Evolutionary conservation across 371 early-diverging fungal species (phyloP).

Genomic region (Lichtheimia hyalospora): DNA sequence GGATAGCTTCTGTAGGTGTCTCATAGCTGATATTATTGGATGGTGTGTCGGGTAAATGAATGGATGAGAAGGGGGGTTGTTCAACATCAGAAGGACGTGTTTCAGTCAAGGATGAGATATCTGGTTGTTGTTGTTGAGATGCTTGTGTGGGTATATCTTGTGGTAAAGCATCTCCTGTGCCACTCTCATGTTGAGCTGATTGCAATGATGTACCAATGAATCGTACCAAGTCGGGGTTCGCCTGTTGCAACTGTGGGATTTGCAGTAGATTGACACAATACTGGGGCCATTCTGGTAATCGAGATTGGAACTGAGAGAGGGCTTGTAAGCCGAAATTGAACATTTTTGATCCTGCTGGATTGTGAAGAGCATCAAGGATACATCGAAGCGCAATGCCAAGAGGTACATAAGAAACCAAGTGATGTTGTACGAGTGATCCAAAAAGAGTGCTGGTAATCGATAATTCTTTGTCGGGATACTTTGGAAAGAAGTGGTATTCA

Average conservation of each 20-base stretch:
- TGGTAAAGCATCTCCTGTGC: not conserved
- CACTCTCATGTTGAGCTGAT: slow-evolving; percentile 4
- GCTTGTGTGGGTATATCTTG: slow-evolving; percentile 7
- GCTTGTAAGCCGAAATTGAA: slow-evolving; percentile 91
- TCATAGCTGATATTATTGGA: slow-evolving; percentile 43
- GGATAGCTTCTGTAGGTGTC: slow-evolving; percentile 70
- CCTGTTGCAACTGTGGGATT: slow-evolving; percentile 75
- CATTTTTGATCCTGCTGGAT: slow-evolving; percentile 74
- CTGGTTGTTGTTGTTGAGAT: slow-evolving; percentile 5
- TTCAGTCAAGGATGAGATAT: not conserved
- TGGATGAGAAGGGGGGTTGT: slow-evolving; percentile 55
- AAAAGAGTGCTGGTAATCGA: slow-evolving; percentile 85
- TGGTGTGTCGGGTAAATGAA: slow-evolving; percentile 40
- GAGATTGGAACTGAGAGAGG: slow-evolving; percentile 76
- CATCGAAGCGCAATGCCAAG: slow-evolving; percentile 82
- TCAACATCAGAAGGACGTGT: not conserved
- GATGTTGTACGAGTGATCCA: slow-evolving; percentile 85
- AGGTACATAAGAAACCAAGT: slow-evolving; percentile 71
- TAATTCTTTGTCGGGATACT: slow-evolving; percentile 94
- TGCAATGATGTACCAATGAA: slow-evolving; percentile 49
- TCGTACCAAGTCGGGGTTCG: slow-evolving; percentile 73
- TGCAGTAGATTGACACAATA: slow-evolving; percentile 82
- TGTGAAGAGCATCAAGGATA: slow-evolving; percentile 81
- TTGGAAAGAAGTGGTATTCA: slow-evolving; percentile 91
- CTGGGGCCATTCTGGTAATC: slow-evolving; percentile 89